Evolutionary conservation across 352 stramenopile genomes (phyloP).

Genomic region (Phytophthora europaea): DNA sequence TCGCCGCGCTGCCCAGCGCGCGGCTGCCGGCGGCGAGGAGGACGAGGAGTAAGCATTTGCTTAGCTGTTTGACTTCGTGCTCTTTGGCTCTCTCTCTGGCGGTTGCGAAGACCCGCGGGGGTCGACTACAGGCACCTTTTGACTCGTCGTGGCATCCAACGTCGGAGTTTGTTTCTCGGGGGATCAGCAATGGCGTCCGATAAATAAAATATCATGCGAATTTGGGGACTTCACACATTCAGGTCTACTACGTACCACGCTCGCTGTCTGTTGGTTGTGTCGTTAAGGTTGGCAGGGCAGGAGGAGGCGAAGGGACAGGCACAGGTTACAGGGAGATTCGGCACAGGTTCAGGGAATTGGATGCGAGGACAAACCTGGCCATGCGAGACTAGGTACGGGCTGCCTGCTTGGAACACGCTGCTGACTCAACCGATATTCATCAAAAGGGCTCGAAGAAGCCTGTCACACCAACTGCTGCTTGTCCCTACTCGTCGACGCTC

Average conservation of each 20-base stretch:
- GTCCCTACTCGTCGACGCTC: conserved; percentile 26
- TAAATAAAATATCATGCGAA: conserved; percentile 91
- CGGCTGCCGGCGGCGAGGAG: conserved; percentile 90
- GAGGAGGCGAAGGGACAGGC: neutral
- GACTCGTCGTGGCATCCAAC: conserved; percentile 2
- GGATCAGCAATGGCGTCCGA: conserved; percentile 38
- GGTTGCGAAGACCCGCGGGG: conserved; percentile 5
- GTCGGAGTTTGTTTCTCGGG: conserved; percentile 41
- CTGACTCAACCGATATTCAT: neutral
- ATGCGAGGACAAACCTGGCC: neutral
- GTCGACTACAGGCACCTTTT: neutral
- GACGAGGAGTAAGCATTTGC: conserved; percentile 82
- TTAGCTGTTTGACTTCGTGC: conserved; percentile 36
- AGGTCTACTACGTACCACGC: neutral
- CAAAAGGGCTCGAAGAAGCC: conserved; percentile 1
- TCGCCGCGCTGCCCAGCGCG: conserved; percentile 94
- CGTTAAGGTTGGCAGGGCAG: neutral
- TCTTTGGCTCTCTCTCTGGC: conserved; percentile 7
- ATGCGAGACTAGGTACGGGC: neutral
- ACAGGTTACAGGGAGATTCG: neutral
- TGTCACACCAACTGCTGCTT: neutral
- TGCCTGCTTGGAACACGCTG: neutral
- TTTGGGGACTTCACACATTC: conserved; percentile 67
- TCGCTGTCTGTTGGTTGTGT: conserved; percentile 5
- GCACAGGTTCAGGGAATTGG: neutral